Evolutionary conservation across 345 rosid genomes (phyloP), one percentile per base, ranked within the genome.

Genomic region (Linum trigynum): DNA sequence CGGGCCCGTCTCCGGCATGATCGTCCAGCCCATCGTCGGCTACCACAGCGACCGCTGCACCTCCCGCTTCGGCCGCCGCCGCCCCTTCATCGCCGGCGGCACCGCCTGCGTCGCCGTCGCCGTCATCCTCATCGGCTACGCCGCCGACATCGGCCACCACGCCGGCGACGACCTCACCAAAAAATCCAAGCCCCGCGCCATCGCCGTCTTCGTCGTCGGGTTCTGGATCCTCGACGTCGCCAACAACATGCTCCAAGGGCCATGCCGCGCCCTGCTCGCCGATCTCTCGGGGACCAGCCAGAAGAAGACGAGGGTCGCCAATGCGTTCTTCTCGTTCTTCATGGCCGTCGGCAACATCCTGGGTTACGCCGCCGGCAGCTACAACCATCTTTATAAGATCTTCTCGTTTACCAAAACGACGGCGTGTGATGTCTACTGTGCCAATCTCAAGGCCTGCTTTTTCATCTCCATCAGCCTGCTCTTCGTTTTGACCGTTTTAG

Each of bases 181-280:
- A n/a, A 12, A 64, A n/a, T 69, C 88, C 0, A 87, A 80, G 72
- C 77, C 88, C 3, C 84, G 91, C 2, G 97, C 96, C 2, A 80
- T 92, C 1, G 84, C 68, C 14, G 71, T 86, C 5, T 92, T 92
- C 65, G 91, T 84, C 0, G 65, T 80, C 23, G 97, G 98, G 5
- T 90, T 90, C 50, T 92, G 96, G 97, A 76, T 90, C 42, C 96
- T 92, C 1, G 98, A 92, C 64, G 91, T 90, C 5, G 97, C 97
- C 8, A 92, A 92, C 77, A 89, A 89, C 77, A 88, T 83, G 76
- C 69, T 92, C 2, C 91, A 88, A 67, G 91, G 92, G 3, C 96
- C 95, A 0, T 89, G 98, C 74, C 70, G 96, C 6, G 99, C 99
- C 2, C 68, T 90, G n/a, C 84, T 94, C 23, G 99, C 96, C 3